Conservation (phyloP, 2,329 filamentous ascomycete genomes). For the Fusarium coffeatum region DNA sequence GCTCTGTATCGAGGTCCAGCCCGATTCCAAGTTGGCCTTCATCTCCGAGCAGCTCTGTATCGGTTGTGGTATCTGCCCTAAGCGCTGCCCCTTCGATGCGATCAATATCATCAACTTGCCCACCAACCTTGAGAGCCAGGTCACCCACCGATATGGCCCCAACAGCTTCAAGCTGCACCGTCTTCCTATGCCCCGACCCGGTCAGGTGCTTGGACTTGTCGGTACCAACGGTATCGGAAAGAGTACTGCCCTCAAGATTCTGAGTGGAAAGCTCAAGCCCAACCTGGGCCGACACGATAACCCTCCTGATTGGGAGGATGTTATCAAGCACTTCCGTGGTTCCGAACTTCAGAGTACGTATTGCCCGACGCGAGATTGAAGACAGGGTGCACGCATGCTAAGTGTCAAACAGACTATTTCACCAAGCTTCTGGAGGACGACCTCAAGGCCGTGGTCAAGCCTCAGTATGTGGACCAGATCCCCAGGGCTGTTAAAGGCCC, state of each 20-base stretch:
- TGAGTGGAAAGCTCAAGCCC: constrained; percentile 98
- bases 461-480: constrained; percentile 98
- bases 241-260: constrained; percentile 98
- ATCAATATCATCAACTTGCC: constrained; percentile 99
- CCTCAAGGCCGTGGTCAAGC: constrained; percentile 97
- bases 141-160: constrained; percentile 98
- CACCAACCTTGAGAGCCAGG: constrained; percentile 97
- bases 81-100: constrained; percentile 98
- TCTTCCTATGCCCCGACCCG: constrained; percentile 93
- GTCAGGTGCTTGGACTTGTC: constrained; percentile 94
- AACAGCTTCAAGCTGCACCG: constrained; percentile 99
- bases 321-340: constrained; percentile 97
- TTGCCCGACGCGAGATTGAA: background rate
- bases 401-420: constrained; percentile 78
- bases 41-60: constrained; percentile 97
- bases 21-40: constrained; percentile 94
- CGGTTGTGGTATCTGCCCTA: constrained; percentile 98
- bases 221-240: constrained; percentile 99
- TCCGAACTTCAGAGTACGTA: constrained; percentile 93
- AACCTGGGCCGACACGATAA: constrained; percentile 96
- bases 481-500: constrained; percentile 88
- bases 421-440: constrained; percentile 98
- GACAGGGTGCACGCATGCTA: background rate
- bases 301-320: constrained; percentile 98
- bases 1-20: constrained; percentile 92